These are phyloP conservation scores for Coriolopsis trogii DNA, from an alignment of 1,284 basidiomycete species.

Conservation along the genomic window DNA sequence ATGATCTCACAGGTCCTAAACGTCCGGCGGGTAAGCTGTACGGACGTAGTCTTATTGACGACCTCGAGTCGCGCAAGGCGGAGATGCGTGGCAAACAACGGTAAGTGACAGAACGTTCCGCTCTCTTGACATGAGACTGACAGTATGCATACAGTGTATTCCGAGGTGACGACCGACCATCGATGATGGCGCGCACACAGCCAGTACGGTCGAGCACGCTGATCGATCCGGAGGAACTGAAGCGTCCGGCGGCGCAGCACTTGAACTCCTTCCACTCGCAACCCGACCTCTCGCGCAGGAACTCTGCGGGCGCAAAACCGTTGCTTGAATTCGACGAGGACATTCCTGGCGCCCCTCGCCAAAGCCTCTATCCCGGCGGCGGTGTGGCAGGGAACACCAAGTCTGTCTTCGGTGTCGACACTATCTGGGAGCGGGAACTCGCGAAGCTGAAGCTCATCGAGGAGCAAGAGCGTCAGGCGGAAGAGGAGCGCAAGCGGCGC, in stretches of 20 bases:
- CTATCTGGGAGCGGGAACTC: slow-evolving; percentile 80
- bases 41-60: slow-evolving; percentile 81
- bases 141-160: slow-evolving; percentile 53
- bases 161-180: slow-evolving; percentile 75
- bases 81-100: slow-evolving; percentile 76
- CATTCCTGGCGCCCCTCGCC: slow-evolving; percentile 31
- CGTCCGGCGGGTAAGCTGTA: slow-evolving; percentile 77
- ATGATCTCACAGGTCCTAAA: slow-evolving; percentile 38
- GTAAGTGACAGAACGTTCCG: slow-evolving; percentile 41
- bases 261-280: slow-evolving; percentile 45
- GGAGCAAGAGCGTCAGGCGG: slow-evolving; percentile 56
- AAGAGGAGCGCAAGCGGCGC: slow-evolving; percentile 46
- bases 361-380: slow-evolving; percentile 19
- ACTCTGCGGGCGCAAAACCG: slow-evolving; percentile 55
- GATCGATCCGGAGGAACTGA: slow-evolving; percentile 69
- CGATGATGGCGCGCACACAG: slow-evolving; percentile 77
- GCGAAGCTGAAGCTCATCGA: slow-evolving; percentile 74
- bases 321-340: slow-evolving; percentile 64
- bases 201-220: slow-evolving; percentile 62
- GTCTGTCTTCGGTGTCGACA: slow-evolving; percentile 85
- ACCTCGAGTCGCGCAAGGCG: slow-evolving; percentile 73
- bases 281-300: slow-evolving; percentile 45
- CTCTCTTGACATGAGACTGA: neutral
- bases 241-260: slow-evolving; percentile 48
- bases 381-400: slow-evolving; percentile 42